Conservation (phyloP, 225 moss, liverwort and hornwort species). For the Marchantia paleacea region DNA sequence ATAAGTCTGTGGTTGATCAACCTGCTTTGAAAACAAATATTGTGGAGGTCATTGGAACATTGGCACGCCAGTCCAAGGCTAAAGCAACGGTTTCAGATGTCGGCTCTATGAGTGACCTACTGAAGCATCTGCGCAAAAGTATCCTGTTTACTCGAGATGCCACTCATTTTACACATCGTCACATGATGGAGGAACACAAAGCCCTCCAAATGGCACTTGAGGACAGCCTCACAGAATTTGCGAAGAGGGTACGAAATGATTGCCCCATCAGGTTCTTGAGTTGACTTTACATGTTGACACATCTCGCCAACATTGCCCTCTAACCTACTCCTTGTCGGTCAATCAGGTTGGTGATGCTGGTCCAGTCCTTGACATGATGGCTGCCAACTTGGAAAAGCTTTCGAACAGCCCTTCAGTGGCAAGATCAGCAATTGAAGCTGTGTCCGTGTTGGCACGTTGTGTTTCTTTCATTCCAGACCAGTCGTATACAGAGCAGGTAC, state of each 20-base stretch:
- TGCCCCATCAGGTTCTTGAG: neutral
- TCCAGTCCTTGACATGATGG: slow-evolving; percentile 94
- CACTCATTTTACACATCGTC: slow-evolving; percentile 26
- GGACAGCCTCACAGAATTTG: slow-evolving; percentile 79
- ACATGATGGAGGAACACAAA: slow-evolving; percentile 52
- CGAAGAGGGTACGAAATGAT: slow-evolving; percentile 54
- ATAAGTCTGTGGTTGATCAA: slow-evolving; percentile 56
- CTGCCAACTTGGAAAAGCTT: slow-evolving; percentile 76
- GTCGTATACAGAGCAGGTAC: slow-evolving; percentile 72
- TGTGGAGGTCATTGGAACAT: slow-evolving; percentile 66
- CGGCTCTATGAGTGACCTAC: slow-evolving; percentile 83
- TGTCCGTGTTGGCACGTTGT: slow-evolving; percentile 74
- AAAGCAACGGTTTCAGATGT: slow-evolving; percentile 75
- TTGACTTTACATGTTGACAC: neutral
- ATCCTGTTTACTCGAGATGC: slow-evolving; percentile 57
- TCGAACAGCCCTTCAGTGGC: slow-evolving; percentile 54
- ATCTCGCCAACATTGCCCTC: neutral
- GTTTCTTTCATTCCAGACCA: slow-evolving; percentile 71
- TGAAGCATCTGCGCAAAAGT: slow-evolving; percentile 78
- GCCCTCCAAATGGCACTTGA: slow-evolving; percentile 69
- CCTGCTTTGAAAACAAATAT: slow-evolving; percentile 61
- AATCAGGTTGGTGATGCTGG: slow-evolving; percentile 78
- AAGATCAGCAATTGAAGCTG: slow-evolving; percentile 75
- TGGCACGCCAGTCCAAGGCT: slow-evolving; percentile 74
- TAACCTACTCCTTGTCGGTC: neutral